phyloP scores from a whole-genome alignment of 257 asterid genomes.

The Fraxinus excelsior region DNA sequence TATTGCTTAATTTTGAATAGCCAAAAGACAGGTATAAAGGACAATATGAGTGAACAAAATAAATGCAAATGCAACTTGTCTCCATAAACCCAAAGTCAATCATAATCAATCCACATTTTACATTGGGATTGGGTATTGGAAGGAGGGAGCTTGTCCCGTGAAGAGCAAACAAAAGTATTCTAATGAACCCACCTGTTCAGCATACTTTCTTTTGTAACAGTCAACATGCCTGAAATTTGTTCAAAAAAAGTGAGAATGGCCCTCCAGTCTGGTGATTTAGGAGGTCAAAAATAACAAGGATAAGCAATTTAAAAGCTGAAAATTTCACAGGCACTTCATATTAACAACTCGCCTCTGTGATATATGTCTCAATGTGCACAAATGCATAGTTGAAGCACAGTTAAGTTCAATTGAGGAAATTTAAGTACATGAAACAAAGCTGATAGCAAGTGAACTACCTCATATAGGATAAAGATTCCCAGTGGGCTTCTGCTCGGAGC shows the following conservation, averaged over 20 bases:
- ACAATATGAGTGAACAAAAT: not conserved
- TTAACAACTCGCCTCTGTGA: not conserved
- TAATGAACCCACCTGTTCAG: conserved; percentile 72
- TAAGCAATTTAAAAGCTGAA: conserved; percentile 22
- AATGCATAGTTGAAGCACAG: conserved; percentile 9
- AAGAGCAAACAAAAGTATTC: not conserved
- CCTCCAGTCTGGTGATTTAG: not conserved
- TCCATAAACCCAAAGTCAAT: not conserved
- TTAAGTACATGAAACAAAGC: conserved; percentile 13
- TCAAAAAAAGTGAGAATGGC: not conserved
- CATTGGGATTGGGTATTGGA: not conserved
- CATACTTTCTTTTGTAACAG: conserved; percentile 74
- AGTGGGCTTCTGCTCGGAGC: conserved; percentile 97
- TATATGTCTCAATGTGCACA: not conserved
- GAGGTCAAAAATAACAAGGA: not conserved
- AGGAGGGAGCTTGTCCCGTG: not conserved
- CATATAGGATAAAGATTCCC: conserved; percentile 80
- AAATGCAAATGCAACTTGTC: not conserved
- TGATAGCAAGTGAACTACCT: conserved; percentile 49
- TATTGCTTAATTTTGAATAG: not conserved
- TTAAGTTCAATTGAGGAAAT: not conserved
- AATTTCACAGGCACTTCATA: not conserved
- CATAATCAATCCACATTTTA: not conserved
- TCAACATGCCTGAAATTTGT: conserved; percentile 66
- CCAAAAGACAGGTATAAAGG: too few species aligned